These are phyloP conservation scores for Pouteria glomerata DNA, from an alignment of 148 eudicot species.

Conservation along the genomic window DNA sequence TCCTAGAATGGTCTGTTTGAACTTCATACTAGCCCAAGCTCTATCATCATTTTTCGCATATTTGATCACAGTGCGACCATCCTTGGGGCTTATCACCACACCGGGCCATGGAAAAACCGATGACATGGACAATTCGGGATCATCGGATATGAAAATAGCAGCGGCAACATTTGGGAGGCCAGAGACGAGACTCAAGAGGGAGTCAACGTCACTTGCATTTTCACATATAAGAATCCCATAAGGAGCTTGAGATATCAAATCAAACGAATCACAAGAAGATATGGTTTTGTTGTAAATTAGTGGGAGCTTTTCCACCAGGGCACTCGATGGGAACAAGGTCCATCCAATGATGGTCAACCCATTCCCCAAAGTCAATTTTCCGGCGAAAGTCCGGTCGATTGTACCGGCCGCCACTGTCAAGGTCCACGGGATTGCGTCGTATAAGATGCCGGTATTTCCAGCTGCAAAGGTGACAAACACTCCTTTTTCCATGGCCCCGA, in stretches of 20 bases:
- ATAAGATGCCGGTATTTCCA: slow-evolving; percentile 26
- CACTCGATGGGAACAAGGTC: slow-evolving; percentile 15
- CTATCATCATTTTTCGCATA: not conserved
- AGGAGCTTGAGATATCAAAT: not conserved
- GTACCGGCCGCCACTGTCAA: slow-evolving; percentile 30
- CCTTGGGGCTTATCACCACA: slow-evolving; percentile 6
- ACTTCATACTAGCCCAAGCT: not conserved
- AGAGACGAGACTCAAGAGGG: not conserved
- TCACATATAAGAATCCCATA: slow-evolving; percentile 4
- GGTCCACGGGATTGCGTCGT: slow-evolving; percentile 28
- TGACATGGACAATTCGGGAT: not conserved
- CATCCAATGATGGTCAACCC: slow-evolving; percentile 22
- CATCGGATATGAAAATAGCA: not conserved
- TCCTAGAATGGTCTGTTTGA: not conserved
- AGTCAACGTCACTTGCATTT: not conserved
- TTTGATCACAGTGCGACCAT: not conserved
- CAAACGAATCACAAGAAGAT: not conserved
- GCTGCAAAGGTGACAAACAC: slow-evolving; percentile 31
- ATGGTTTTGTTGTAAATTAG: slow-evolving; percentile 6
- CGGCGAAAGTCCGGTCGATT: slow-evolving; percentile 29
- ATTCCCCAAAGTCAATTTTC: slow-evolving; percentile 19
- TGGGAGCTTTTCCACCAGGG: slow-evolving; percentile 2
- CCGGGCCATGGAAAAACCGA: not conserved
- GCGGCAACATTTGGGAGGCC: not conserved
- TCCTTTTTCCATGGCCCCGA: slow-evolving; percentile 35